A percentile compares a stretch with the other conserved stretches of the same genome.
These are phyloP conservation scores for Eucalyptus pumila DNA, from an alignment of 345 rosid genomes.

Conservation along the genomic window DNA sequence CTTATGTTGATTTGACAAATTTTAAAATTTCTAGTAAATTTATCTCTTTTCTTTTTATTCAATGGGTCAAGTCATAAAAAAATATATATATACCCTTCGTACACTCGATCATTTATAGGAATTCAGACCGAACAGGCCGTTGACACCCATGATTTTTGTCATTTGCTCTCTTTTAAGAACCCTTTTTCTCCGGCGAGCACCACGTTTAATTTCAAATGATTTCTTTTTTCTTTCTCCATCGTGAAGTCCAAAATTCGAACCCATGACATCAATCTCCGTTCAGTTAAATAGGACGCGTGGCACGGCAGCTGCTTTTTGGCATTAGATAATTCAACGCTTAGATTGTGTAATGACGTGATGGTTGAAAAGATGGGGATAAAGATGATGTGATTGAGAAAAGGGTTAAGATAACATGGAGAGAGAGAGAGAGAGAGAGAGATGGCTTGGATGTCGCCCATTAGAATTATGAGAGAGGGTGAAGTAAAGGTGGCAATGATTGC, in stretches of 20 bases:
- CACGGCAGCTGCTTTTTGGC: background rate
- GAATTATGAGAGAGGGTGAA: background rate
- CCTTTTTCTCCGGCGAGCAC: background rate
- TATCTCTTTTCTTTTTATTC: no score
- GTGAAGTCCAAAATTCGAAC: background rate
- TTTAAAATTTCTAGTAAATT: no score
- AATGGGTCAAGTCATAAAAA: background rate
- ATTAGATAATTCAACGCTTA: background rate
- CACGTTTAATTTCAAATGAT: background rate
- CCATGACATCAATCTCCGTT: background rate
- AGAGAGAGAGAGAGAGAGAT: background rate
- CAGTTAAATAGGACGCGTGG: background rate
- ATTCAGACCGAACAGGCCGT: no score
- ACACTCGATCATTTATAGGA: no score
- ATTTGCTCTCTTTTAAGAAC: background rate
- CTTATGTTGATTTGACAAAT: fast-evolving
- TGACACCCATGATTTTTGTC: background rate
- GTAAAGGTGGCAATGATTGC: background rate
- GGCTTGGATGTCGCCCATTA: background rate
- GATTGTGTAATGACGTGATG: slow-evolving; percentile 5
- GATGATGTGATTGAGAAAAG: slow-evolving; percentile 2
- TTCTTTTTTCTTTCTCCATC: background rate
- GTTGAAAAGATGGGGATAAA: slow-evolving; percentile 3
- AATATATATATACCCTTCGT: no score
- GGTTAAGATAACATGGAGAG: slow-evolving; percentile 3